Evolutionary conservation across 129 eudicot genomes (phyloP).

Genomic region (Flaveria trinervia): DNA sequence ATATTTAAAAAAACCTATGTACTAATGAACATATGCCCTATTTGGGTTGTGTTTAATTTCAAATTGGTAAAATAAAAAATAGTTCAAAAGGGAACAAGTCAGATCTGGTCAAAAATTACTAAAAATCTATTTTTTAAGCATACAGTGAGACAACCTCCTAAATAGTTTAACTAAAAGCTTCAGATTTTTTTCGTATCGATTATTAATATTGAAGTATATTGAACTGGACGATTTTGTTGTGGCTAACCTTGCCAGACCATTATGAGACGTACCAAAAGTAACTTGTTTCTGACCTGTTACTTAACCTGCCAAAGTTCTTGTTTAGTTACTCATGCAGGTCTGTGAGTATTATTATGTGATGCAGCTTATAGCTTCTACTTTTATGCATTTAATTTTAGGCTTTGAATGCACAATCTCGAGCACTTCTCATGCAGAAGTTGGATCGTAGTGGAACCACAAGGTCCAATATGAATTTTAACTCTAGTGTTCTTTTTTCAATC

Average conservation of each 20-base stretch:
- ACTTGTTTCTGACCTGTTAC: not conserved
- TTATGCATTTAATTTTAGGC: slow-evolving; percentile 48
- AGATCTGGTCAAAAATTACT: not conserved
- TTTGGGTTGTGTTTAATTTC: not conserved
- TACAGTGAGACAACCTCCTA: not conserved
- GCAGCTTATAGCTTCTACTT: not conserved
- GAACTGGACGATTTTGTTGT: not conserved
- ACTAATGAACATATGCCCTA: not conserved
- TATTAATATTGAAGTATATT: not conserved
- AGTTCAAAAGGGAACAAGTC: not conserved
- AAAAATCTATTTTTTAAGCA: not conserved
- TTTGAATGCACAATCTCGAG: slow-evolving; percentile 85
- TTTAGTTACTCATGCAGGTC: not conserved
- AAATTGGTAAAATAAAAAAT: not conserved
- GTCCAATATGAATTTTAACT: slow-evolving; percentile 28
- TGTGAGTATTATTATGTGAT: slow-evolving; percentile 4
- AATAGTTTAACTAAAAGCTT: not conserved
- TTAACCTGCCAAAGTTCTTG: not conserved
- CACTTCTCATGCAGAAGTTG: slow-evolving; percentile 90
- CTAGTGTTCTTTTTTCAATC: not conserved
- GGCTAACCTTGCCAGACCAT: not conserved
- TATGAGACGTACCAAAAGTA: not conserved
- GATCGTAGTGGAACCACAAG: slow-evolving; percentile 81
- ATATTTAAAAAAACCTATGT: not conserved
- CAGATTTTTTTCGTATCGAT: not conserved